Evolutionary conservation across 495 filamentous ascomycete genomes (phyloP).

Genomic region (Aspergillus haitiensis): DNA sequence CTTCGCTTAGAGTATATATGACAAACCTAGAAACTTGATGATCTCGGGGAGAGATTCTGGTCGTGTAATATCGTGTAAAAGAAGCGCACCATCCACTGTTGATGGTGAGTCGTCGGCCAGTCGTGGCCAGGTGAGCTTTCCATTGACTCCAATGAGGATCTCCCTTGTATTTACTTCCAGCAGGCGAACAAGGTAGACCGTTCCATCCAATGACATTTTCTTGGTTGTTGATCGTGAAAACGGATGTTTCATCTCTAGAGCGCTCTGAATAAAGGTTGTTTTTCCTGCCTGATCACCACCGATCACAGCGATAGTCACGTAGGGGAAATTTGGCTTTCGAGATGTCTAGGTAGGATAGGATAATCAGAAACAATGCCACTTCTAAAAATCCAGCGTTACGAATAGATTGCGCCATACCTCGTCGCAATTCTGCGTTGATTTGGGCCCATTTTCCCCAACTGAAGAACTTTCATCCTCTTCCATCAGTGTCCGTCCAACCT

Average conservation of each 20-base stretch:
- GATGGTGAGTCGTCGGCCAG: slow-evolving; percentile 66
- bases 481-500: slow-evolving; percentile 31
- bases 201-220: slow-evolving; percentile 74
- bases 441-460: slow-evolving; percentile 20
- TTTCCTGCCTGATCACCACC: slow-evolving; percentile 82
- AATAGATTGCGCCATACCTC: slow-evolving; percentile 29
- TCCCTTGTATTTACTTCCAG: slow-evolving; percentile 64
- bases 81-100: slow-evolving; percentile 76
- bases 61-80: slow-evolving; percentile 84
- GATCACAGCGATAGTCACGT: slow-evolving; percentile 84
- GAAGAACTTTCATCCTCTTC: slow-evolving; percentile 36
- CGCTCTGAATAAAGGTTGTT: slow-evolving; percentile 81
- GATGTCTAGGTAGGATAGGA: slow-evolving; percentile 25
- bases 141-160: slow-evolving; percentile 51
- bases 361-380: slow-evolving; percentile 21
- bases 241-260: slow-evolving; percentile 64
- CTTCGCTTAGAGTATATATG: background rate
- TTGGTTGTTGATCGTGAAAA: slow-evolving; percentile 61
- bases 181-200: slow-evolving; percentile 74
- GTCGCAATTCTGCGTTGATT: slow-evolving; percentile 22
- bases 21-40: slow-evolving; percentile 58
- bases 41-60: slow-evolving; percentile 66
- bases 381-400: background rate
- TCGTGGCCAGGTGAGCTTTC: slow-evolving; percentile 73
- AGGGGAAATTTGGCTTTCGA: slow-evolving; percentile 33